Conservation (phyloP, 2,329 filamentous ascomycete genomes). For the Calycina marina region DNA sequence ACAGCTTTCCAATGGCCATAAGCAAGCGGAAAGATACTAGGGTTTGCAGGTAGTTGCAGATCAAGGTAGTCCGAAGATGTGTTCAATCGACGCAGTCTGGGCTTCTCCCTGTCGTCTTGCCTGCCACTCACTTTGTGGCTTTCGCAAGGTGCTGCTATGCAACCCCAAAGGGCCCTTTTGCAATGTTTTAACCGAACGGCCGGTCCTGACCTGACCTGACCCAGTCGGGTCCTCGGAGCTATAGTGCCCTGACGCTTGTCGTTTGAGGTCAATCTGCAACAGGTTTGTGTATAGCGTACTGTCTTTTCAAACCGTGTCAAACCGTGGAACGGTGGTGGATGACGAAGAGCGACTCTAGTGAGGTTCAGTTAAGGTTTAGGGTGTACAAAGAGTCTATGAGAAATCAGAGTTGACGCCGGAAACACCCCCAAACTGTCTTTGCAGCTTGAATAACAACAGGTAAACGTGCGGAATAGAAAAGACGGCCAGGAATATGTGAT, state of each 20-base stretch:
- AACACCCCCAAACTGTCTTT: conserved; percentile 9
- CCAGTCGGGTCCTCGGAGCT: neutral
- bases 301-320: neutral
- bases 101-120: neutral
- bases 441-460: conserved; percentile 8
- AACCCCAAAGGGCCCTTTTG: neutral
- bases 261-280: neutral
- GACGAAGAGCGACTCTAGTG: neutral
- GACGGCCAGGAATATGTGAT: neutral
- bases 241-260: neutral
- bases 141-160: neutral
- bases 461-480: neutral
- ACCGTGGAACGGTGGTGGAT: neutral
- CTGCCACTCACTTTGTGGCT: neutral
- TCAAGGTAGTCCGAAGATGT: too few species aligned
- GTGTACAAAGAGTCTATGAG: too few species aligned
- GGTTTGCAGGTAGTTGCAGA: conserved; percentile 8
- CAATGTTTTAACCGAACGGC: neutral
- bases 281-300: neutral
- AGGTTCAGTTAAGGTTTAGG: too few species aligned
- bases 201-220: neutral
- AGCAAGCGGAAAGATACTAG: conserved; percentile 13
- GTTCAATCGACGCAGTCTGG: too few species aligned
- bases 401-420: neutral
- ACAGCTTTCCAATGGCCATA: conserved; percentile 17